Conservation (phyloP, 805 yeast species). For the Candida cerambycidarum region DNA sequence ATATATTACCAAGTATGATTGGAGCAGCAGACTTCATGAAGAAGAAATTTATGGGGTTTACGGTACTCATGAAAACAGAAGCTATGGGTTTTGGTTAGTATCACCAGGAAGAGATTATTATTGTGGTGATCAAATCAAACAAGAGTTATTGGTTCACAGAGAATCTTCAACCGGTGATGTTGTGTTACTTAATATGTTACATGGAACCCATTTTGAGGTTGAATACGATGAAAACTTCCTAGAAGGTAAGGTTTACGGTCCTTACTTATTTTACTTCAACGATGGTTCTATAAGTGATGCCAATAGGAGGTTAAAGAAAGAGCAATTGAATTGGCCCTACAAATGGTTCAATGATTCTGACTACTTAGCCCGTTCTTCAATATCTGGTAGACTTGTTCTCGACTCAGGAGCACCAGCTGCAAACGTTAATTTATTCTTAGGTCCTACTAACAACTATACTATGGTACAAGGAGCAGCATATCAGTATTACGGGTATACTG, state of each 20-base stretch:
- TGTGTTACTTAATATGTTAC: slow-evolving; percentile 15
- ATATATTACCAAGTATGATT: slow-evolving; percentile 14
- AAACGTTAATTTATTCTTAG: slow-evolving; percentile 12
- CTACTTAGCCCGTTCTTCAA: slow-evolving; percentile 8
- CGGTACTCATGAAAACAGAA: slow-evolving; percentile 8
- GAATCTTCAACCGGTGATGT: slow-evolving; percentile 14
- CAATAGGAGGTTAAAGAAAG: slow-evolving; percentile 12
- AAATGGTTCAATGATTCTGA: slow-evolving; percentile 9
- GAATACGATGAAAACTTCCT: slow-evolving; percentile 11
- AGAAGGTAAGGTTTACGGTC: slow-evolving; percentile 12
- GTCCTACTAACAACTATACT: slow-evolving; percentile 11
- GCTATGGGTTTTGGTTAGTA: slow-evolving; percentile 14
- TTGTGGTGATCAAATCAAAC: slow-evolving; percentile 14
- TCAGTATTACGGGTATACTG: slow-evolving; percentile 14
- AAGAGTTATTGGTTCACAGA: slow-evolving; percentile 13
- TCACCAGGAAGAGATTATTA: slow-evolving; percentile 14
- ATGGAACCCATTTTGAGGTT: slow-evolving; percentile 14
- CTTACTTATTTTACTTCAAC: slow-evolving; percentile 13
- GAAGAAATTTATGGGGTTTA: slow-evolving; percentile 15
- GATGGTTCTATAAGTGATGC: slow-evolving; percentile 15
- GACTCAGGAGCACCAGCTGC: slow-evolving; percentile 11
- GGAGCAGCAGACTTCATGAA: slow-evolving; percentile 14
- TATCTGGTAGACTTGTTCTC: slow-evolving; percentile 11
- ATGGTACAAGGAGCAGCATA: slow-evolving; percentile 15
- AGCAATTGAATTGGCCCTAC: slow-evolving; percentile 14